Conservation (phyloP, 2,329 filamentous ascomycete genomes). For the Saccharata proteae region DNA sequence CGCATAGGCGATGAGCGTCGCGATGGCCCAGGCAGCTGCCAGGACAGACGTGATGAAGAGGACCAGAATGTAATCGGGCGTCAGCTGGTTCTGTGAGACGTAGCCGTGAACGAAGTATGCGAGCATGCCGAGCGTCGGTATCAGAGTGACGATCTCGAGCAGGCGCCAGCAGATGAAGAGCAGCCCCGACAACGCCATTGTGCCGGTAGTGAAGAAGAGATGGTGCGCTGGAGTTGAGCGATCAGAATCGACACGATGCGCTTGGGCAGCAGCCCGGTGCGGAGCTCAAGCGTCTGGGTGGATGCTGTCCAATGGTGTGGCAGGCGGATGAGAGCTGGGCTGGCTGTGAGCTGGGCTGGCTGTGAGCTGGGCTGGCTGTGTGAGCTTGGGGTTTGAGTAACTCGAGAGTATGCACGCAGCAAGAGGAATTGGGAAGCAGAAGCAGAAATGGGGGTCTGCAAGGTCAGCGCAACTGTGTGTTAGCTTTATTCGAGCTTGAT, state of each 20-base stretch:
- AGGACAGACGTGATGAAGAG: constrained; percentile 54
- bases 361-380: too few species aligned
- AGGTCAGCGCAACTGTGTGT: too few species aligned
- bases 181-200: constrained; percentile 40
- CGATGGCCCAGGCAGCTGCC: constrained; percentile 48
- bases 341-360: background rate
- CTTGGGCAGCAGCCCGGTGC: too few species aligned
- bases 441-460: too few species aligned
- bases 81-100: constrained; percentile 44
- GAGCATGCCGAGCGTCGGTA: constrained; percentile 52
- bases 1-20: constrained; percentile 47
- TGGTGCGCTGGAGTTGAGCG: too few species aligned
- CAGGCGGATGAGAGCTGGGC: too few species aligned
- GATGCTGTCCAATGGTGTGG: too few species aligned
- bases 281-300: too few species aligned
- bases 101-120: constrained; percentile 51
- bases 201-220: too few species aligned
- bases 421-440: background rate
- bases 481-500: too few species aligned
- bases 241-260: too few species aligned
- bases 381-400: too few species aligned
- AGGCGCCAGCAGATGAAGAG: constrained; percentile 52
- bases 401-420: background rate
- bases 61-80: constrained; percentile 47
- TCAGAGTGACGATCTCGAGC: constrained; percentile 48